Evolutionary conservation across 148 eudicot species (phyloP).

Genomic region (Beta vulgaris): DNA sequence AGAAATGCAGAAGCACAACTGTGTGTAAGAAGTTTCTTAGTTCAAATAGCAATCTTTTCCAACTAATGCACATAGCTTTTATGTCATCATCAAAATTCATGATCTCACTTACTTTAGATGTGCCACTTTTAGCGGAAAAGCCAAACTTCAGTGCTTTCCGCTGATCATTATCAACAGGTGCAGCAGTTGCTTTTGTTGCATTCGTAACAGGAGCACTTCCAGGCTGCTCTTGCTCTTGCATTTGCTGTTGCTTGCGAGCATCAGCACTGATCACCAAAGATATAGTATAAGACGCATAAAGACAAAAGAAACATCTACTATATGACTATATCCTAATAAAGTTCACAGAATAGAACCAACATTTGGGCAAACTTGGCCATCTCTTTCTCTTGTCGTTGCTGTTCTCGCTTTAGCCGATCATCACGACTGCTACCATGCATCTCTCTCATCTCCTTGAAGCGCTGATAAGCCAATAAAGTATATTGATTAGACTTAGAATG

Average conservation of each 20-base stretch:
- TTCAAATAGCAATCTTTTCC: too few species aligned
- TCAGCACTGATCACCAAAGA: constrained; percentile 54
- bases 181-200: constrained; percentile 40
- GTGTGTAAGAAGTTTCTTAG: too few species aligned
- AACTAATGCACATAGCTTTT: background rate
- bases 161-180: constrained; percentile 69
- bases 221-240: constrained; percentile 53
- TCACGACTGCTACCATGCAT: constrained; percentile 96
- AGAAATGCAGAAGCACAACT: too few species aligned
- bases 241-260: constrained; percentile 74
- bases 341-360: constrained; percentile 31
- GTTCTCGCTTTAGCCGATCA: constrained; percentile 88
- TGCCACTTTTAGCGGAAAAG: constrained; percentile 71
- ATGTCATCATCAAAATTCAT: constrained; percentile 1
- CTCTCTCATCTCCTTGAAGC: constrained; percentile 92
- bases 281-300: constrained; percentile 5
- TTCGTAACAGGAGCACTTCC: constrained; percentile 35
- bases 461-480: constrained; percentile 39
- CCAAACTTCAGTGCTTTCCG: constrained; percentile 85
- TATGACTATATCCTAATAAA: background rate
- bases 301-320: background rate
- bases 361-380: constrained; percentile 96
- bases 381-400: constrained; percentile 85
- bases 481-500: constrained; percentile 2
- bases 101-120: constrained; percentile 54